These are phyloP conservation scores for Strobilomyces dryophilus DNA, from an alignment of 768 basidiomycete species.

Conservation along the genomic window DNA sequence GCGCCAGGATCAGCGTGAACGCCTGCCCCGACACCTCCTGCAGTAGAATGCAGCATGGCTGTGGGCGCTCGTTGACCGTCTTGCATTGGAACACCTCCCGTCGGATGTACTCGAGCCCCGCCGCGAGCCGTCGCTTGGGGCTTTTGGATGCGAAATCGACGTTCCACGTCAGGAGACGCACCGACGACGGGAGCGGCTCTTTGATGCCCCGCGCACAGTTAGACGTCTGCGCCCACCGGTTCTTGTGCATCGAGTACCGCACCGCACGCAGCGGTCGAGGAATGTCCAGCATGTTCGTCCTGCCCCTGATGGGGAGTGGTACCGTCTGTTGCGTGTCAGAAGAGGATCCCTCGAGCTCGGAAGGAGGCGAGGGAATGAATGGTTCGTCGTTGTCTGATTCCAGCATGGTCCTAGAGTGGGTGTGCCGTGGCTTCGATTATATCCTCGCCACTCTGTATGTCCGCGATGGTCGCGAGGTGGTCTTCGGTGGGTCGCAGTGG, in stretches of 20 bases:
- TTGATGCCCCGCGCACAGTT: conserved; percentile 33
- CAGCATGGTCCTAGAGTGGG: conserved; percentile 19
- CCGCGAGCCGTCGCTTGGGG: conserved; percentile 40
- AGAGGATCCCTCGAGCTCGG: conserved; percentile 23
- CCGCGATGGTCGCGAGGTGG: conserved; percentile 10
- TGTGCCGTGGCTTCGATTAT: conserved; percentile 9
- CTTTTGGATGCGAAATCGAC: conserved; percentile 45
- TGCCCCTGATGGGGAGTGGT: conserved; percentile 12
- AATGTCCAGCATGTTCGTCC: conserved; percentile 21
- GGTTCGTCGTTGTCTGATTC: conserved; percentile 28
- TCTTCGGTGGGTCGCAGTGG: neutral
- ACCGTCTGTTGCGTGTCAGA: conserved; percentile 26
- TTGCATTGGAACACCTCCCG: conserved; percentile 46
- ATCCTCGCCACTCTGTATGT: conserved; percentile 7
- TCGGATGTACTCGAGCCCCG: conserved; percentile 53
- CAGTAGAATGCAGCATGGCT: conserved; percentile 60
- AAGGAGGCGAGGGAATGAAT: conserved; percentile 28
- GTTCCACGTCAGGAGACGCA: conserved; percentile 72
- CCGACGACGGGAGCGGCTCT: conserved; percentile 37
- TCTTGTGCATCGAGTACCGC: conserved; percentile 31
- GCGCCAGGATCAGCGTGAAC: conserved; percentile 45
- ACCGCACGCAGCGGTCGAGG: conserved; percentile 30
- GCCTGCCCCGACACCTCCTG: conserved; percentile 57
- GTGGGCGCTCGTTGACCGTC: conserved; percentile 39
- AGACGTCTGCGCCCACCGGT: conserved; percentile 31